phyloP scores from a whole-genome alignment of 306 rosid genomes.

The Vigna nakashimae region DNA sequence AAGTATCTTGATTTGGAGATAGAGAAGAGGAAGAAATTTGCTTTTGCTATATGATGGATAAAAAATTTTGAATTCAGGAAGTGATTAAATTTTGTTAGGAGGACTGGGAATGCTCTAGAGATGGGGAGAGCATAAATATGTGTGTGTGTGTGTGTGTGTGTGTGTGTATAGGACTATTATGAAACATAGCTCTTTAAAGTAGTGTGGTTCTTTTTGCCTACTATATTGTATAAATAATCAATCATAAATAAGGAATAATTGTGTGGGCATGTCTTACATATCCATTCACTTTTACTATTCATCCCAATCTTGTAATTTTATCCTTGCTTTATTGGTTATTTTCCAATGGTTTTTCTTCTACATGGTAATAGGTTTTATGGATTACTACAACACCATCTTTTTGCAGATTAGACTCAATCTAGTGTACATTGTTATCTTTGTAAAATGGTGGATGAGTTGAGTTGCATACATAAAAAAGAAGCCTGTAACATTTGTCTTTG shows the following conservation, averaged over 20 bases:
- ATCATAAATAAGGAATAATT: background rate
- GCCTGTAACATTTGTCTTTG: constrained; percentile 7
- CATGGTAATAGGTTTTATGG: background rate
- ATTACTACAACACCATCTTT: background rate
- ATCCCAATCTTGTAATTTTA: background rate
- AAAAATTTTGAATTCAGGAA: background rate
- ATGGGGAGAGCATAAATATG: background rate
- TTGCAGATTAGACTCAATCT: background rate
- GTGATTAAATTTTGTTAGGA: background rate
- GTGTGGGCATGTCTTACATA: background rate
- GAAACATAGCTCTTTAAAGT: background rate
- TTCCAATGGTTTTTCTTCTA: background rate
- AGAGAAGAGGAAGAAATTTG: background rate
- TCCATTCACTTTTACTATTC: constrained; percentile 1
- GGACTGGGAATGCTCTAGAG: background rate
- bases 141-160: background rate
- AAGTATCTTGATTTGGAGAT: constrained; percentile 26
- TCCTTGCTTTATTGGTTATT: background rate
- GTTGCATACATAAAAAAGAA: background rate
- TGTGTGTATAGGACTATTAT: background rate
- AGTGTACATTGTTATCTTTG: background rate
- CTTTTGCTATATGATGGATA: background rate
- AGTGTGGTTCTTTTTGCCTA: constrained; percentile 1
- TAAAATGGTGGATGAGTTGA: background rate
- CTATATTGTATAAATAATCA: background rate